Evolutionary conservation across 306 rosid genomes (phyloP).

Genomic region (Hylodesmum podocarpum): DNA sequence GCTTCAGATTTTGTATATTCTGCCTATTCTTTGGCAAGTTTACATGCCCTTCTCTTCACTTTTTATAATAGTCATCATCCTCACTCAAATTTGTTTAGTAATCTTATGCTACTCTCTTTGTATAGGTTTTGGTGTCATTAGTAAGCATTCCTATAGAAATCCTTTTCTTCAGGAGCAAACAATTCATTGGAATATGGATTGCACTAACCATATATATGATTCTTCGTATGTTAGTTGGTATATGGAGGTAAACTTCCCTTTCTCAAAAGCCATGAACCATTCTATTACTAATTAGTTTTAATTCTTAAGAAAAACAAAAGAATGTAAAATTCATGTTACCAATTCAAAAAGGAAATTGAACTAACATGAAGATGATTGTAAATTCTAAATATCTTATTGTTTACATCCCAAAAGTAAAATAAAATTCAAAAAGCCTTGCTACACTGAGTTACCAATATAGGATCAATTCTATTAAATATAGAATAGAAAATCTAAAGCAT

Average conservation of each 20-base stretch:
- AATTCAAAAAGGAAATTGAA: too few species aligned
- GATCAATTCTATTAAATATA: background rate
- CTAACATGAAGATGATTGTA: too few species aligned
- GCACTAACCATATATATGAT: constrained; percentile 82
- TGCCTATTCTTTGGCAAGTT: constrained; percentile 76
- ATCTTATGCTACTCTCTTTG: background rate
- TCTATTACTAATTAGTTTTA: background rate
- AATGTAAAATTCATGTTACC: background rate
- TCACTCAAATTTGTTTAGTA: background rate
- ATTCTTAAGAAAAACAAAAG: background rate
- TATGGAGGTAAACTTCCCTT: constrained; percentile 66
- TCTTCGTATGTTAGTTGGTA: constrained; percentile 70
- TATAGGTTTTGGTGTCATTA: constrained; percentile 66
- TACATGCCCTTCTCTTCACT: background rate
- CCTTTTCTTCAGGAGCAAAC: constrained; percentile 49
- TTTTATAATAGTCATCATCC: background rate
- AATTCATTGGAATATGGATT: constrained; percentile 83
- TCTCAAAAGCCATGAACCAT: background rate
- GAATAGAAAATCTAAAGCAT: background rate
- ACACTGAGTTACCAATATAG: background rate
- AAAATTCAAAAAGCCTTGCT: too few species aligned
- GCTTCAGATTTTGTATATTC: constrained; percentile 92
- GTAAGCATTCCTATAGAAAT: constrained; percentile 54
- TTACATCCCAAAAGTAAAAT: too few species aligned
- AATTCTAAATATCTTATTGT: too few species aligned